phyloP scores from a whole-genome alignment of 148 eudicot genomes.

The Dianthus caryophyllus region DNA sequence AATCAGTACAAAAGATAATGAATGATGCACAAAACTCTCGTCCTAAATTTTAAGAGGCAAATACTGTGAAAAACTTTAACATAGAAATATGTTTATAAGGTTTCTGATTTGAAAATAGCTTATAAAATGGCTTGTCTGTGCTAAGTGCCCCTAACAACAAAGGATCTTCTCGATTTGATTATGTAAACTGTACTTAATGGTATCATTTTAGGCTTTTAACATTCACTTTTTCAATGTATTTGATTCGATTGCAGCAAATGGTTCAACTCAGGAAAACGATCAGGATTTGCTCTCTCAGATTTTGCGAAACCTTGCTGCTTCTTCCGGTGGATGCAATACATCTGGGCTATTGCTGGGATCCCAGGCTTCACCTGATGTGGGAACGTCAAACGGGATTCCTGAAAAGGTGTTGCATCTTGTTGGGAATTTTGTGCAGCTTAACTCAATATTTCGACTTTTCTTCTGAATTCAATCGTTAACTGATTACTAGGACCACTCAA shows the following conservation, averaged over 20 bases:
- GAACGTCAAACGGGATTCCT: constrained; percentile 37
- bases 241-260: constrained; percentile 56
- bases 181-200: background rate
- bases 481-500: constrained; percentile 40
- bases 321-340: constrained; percentile 37
- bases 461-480: constrained; percentile 20
- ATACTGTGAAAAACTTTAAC: too few relatives aligned
- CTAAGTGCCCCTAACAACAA: background rate
- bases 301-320: constrained; percentile 61
- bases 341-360: constrained; percentile 45
- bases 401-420: constrained; percentile 49
- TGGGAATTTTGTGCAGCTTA: background rate
- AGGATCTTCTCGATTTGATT: background rate
- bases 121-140: too few relatives aligned
- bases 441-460: background rate
- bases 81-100: too few relatives aligned
- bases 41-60: too few relatives aligned
- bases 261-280: constrained; percentile 56
- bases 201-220: background rate
- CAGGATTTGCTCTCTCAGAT: constrained; percentile 83
- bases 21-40: too few relatives aligned
- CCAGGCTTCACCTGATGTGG: constrained; percentile 42
- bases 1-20: too few relatives aligned
- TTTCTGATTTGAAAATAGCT: too few relatives aligned
- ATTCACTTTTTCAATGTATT: background rate